These are phyloP conservation scores for Coemansia sp. DNA, from an alignment of 192 early-diverging fungal species.

Conservation along the genomic window DNA sequence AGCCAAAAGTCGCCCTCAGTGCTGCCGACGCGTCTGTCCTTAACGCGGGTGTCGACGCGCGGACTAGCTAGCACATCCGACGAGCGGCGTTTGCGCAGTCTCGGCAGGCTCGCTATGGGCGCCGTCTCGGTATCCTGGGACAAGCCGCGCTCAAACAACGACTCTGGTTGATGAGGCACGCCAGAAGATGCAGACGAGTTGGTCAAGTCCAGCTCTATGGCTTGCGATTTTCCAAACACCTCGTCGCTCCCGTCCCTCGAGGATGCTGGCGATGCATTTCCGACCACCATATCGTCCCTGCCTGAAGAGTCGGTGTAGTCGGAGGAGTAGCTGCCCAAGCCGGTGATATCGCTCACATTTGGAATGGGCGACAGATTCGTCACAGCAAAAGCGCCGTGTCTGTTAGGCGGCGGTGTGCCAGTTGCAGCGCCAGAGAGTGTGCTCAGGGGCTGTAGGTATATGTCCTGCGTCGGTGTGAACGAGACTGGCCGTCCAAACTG, in stretches of 20 bases:
- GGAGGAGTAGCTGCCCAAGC: slow-evolving; percentile 44
- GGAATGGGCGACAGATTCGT: slow-evolving; percentile 9
- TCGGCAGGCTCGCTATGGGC: slow-evolving; percentile 33
- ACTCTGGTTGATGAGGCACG: slow-evolving; percentile 15
- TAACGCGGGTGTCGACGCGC: neutral
- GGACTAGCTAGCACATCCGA: neutral
- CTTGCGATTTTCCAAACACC: neutral
- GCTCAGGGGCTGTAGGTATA: slow-evolving; percentile 42
- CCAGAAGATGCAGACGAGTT: slow-evolving; percentile 29
- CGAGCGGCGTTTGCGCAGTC: slow-evolving; percentile 9
- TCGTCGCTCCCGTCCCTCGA: slow-evolving; percentile 6
- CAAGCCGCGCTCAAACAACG: slow-evolving; percentile 31
- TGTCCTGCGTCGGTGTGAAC: slow-evolving; percentile 34
- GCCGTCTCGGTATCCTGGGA: slow-evolving; percentile 34
- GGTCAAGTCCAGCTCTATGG: neutral
- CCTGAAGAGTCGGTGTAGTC: slow-evolving; percentile 28
- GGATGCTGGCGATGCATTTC: neutral
- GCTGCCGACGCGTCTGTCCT: neutral
- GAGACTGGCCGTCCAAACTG: slow-evolving; percentile 9
- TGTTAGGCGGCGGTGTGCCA: neutral
- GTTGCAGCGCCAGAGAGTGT: slow-evolving; percentile 6
- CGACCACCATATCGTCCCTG: neutral
- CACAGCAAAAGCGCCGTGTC: neutral
- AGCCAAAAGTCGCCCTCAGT: slow-evolving; percentile 3
- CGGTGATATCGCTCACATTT: slow-evolving; percentile 5